Evolutionary conservation across 2,329 filamentous ascomycete genomes (phyloP).

Genomic region (Blastomyces gilchristii): DNA sequence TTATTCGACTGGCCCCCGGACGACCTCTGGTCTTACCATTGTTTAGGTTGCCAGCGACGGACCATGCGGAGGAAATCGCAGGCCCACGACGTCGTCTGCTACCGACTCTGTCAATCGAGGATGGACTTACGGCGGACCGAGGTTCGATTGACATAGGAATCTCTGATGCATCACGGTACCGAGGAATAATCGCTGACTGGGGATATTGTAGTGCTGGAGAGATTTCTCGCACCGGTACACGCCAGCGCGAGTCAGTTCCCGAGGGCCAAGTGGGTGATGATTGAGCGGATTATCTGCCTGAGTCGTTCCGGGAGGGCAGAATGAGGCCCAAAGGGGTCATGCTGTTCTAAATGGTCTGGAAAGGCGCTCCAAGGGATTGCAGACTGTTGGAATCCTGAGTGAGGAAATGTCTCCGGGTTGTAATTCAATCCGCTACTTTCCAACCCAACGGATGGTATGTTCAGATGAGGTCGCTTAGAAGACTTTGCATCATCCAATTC

Average conservation of each 20-base stretch:
- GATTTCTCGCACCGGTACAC: slow-evolving; percentile 45
- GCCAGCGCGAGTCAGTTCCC: slow-evolving; percentile 32
- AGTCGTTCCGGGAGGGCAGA: slow-evolving; percentile 26
- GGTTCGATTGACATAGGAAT: slow-evolving; percentile 43
- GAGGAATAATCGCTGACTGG: slow-evolving; percentile 64
- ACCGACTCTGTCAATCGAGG: slow-evolving; percentile 36
- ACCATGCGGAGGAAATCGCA: slow-evolving; percentile 86
- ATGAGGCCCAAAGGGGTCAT: slow-evolving; percentile 30
- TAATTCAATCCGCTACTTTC: slow-evolving; percentile 28
- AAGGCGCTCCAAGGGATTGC: slow-evolving; percentile 45
- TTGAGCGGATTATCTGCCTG: slow-evolving; percentile 25
- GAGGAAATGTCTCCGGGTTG: slow-evolving; percentile 14
- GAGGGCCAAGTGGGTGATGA: slow-evolving; percentile 17
- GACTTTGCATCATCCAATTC: slow-evolving; percentile 45
- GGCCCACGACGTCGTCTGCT: slow-evolving; percentile 59
- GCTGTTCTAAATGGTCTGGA: slow-evolving; percentile 43
- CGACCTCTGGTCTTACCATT: slow-evolving; percentile 66
- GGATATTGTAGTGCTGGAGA: slow-evolving; percentile 62
- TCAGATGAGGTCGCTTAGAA: slow-evolving; percentile 53
- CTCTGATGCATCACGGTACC: slow-evolving; percentile 26
- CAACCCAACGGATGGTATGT: slow-evolving; percentile 41
- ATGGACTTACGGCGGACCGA: slow-evolving; percentile 62
- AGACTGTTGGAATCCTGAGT: neutral
- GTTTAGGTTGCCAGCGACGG: slow-evolving; percentile 51
- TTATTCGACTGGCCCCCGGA: slow-evolving; percentile 62